Evolutionary conservation across 192 early-diverging fungal genomes (phyloP).

Genomic region (Piromyces sp.): DNA sequence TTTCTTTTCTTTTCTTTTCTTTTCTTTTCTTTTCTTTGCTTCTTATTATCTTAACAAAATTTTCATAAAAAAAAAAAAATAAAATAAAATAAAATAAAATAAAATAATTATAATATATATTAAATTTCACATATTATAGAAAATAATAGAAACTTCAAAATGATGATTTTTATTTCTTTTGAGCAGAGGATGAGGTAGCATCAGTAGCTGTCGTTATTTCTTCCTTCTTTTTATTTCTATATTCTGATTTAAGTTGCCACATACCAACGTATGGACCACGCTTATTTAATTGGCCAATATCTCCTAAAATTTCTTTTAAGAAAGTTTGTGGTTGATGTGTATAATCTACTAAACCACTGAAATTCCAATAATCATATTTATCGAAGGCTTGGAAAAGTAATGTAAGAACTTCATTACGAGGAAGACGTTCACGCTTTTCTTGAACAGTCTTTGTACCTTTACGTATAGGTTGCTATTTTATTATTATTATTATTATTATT

Average conservation of each 20-base stretch:
- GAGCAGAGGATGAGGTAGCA: too few relatives aligned
- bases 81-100: too few relatives aligned
- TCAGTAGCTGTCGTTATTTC: too few relatives aligned
- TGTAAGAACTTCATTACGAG: conserved; percentile 64
- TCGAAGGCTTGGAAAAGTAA: conserved; percentile 67
- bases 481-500: too few relatives aligned
- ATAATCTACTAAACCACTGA: conserved; percentile 66
- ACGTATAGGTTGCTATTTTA: conserved; percentile 9
- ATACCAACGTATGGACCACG: conserved; percentile 59
- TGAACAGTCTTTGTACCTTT: conserved; percentile 22
- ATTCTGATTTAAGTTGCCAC: conserved; percentile 78
- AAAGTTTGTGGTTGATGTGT: conserved; percentile 65
- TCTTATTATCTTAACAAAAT: too few relatives aligned
- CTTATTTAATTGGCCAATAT: conserved; percentile 68
- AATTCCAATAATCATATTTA: conserved; percentile 59
- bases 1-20: too few relatives aligned
- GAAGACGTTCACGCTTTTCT: conserved; percentile 51
- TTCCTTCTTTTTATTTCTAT: conserved; percentile 13
- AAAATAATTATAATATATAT: too few relatives aligned
- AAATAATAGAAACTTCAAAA: too few relatives aligned
- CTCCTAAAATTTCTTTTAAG: conserved; percentile 64
- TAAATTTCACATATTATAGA: too few relatives aligned
- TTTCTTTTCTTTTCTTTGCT: too few relatives aligned
- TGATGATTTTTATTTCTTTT: too few relatives aligned
- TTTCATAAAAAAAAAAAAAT: too few relatives aligned